Evolutionary conservation across 2,329 filamentous ascomycete species (phyloP).

Genomic region (Xylaria hypoxylon): DNA sequence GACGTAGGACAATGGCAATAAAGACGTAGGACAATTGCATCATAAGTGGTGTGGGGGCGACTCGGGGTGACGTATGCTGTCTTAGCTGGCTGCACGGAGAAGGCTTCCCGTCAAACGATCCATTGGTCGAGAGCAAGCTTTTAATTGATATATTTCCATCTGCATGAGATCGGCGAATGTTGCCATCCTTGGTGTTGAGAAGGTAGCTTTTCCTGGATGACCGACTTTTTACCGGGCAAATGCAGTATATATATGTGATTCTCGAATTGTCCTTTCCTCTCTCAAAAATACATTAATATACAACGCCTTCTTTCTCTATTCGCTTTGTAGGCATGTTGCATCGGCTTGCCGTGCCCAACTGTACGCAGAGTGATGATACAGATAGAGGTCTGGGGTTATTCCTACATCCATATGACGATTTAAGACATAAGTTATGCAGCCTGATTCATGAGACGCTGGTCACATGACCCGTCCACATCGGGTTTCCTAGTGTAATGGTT

Average conservation of each 20-base stretch:
- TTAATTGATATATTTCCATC: neutral
- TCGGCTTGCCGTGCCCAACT: too few relatives aligned
- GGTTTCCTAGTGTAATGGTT: conserved; percentile 44
- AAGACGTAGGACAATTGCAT: conserved; percentile 27
- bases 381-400: too few relatives aligned
- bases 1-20: neutral
- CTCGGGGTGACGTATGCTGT: conserved; percentile 43
- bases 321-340: too few relatives aligned
- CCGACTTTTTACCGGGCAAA: neutral
- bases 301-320: too few relatives aligned
- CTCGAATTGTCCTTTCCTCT: too few relatives aligned
- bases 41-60: conserved; percentile 38
- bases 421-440: too few relatives aligned
- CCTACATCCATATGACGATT: too few relatives aligned
- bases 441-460: neutral
- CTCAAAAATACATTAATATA: too few relatives aligned
- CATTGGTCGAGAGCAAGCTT: neutral
- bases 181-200: neutral
- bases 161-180: neutral
- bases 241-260: neutral
- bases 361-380: too few relatives aligned
- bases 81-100: neutral
- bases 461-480: conserved; percentile 10
- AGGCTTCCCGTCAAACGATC: neutral
- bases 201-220: neutral